Evolutionary conservation across 331 rosid species (phyloP).

Genomic region (Spiraea crenata): DNA sequence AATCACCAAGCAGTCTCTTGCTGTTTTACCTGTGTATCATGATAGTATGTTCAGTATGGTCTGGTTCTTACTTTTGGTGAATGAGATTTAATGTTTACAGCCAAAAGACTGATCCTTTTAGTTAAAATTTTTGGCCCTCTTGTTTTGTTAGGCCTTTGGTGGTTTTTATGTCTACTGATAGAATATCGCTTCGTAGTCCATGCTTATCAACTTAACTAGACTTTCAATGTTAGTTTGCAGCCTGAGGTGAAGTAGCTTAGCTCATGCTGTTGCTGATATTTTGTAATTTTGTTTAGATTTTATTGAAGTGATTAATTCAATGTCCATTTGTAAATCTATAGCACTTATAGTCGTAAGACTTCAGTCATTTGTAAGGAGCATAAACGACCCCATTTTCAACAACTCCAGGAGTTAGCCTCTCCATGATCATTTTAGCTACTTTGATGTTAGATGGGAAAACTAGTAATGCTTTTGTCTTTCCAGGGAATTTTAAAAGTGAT

Average conservation of each 20-base stretch:
- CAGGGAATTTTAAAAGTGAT: background rate
- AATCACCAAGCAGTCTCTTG: too few relatives aligned
- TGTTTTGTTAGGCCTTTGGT: background rate
- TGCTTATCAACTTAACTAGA: background rate
- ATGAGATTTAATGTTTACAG: background rate
- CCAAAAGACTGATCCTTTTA: background rate
- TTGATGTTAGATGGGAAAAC: constrained; percentile 4
- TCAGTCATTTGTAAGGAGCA: background rate
- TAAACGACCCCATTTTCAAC: background rate
- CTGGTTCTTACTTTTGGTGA: background rate
- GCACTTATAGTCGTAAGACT: background rate
- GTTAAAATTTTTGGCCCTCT: background rate
- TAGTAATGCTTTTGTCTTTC: background rate
- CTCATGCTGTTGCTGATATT: background rate
- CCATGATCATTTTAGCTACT: background rate
- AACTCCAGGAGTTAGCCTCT: background rate
- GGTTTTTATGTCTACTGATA: background rate
- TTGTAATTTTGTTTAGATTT: background rate
- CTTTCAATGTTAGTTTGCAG: background rate
- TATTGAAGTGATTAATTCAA: background rate
- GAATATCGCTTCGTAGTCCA: background rate
- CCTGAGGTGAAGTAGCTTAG: background rate
- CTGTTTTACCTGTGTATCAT: too few relatives aligned
- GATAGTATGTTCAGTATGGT: background rate
- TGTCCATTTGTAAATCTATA: background rate